phyloP scores from a whole-genome alignment of 192 early-diverging fungal species.

The Linnemannia elongata region DNA sequence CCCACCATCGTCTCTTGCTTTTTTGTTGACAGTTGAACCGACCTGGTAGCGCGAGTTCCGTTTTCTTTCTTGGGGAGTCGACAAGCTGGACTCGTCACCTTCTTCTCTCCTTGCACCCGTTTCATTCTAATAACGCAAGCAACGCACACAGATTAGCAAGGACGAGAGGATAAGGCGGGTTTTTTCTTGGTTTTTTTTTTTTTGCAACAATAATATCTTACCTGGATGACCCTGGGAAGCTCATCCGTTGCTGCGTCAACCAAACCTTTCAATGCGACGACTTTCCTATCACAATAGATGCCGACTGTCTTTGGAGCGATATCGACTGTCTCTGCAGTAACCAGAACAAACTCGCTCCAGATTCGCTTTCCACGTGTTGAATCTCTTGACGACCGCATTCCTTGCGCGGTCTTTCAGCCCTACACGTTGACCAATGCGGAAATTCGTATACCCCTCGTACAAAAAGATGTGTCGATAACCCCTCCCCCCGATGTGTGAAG shows the following conservation, averaged over 20 bases:
- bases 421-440: slow-evolving; percentile 15
- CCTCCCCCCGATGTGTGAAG: no score
- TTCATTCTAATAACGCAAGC: slow-evolving; percentile 33
- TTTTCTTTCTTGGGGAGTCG: slow-evolving; percentile 18
- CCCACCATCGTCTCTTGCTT: slow-evolving; percentile 19
- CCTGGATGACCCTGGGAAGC: slow-evolving; percentile 22
- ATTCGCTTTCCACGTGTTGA: slow-evolving; percentile 20
- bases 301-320: slow-evolving; percentile 25
- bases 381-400: slow-evolving; percentile 20
- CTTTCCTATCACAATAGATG: slow-evolving; percentile 24
- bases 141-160: slow-evolving; percentile 26
- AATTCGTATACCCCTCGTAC: no score
- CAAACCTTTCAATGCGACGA: slow-evolving; percentile 25
- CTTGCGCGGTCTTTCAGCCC: slow-evolving; percentile 16
- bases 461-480: no score
- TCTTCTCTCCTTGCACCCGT: slow-evolving; percentile 12
- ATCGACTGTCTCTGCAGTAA: slow-evolving; percentile 26
- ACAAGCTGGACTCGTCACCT: slow-evolving; percentile 15
- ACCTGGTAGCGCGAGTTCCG: slow-evolving; percentile 15
- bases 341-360: slow-evolving; percentile 19
- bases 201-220: background rate
- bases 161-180: slow-evolving; percentile 18
- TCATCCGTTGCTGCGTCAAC: slow-evolving; percentile 21
- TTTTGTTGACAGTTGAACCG: slow-evolving; percentile 19
- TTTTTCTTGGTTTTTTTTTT: slow-evolving; percentile 6